phyloP scores from a whole-genome alignment of 2,329 filamentous ascomycete species.

The Camillea tinctor region DNA sequence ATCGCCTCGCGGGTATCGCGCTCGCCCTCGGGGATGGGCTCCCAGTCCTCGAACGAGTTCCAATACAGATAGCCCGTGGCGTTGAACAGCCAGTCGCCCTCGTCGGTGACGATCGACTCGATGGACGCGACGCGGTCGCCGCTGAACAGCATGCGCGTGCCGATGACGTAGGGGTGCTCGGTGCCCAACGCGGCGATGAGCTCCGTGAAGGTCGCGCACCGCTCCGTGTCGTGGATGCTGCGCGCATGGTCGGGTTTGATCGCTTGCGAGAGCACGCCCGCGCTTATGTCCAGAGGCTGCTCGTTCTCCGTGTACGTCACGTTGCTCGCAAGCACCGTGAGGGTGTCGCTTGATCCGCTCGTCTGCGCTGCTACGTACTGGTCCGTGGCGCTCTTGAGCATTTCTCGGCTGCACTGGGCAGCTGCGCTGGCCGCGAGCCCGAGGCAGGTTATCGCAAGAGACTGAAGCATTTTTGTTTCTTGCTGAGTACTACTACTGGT shows the following conservation, averaged over 20 bases:
- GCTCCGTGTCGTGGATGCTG: neutral
- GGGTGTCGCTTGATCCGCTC: neutral
- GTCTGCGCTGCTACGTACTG: neutral
- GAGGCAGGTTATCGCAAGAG: neutral
- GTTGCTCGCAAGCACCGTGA: neutral
- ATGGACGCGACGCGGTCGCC: slow-evolving; percentile 23
- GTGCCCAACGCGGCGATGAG: no score
- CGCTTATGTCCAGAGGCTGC: neutral
- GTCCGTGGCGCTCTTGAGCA: neutral
- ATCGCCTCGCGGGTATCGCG: slow-evolving; percentile 28
- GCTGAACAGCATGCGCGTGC: slow-evolving; percentile 31
- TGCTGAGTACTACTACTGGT: neutral
- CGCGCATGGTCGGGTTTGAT: neutral
- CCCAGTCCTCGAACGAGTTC: slow-evolving; percentile 30
- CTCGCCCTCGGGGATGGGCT: slow-evolving; percentile 28
- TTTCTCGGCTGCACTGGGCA: neutral
- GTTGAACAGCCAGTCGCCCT: slow-evolving; percentile 33
- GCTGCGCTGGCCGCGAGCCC: neutral
- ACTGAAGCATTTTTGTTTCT: neutral
- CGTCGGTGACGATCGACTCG: slow-evolving; percentile 32
- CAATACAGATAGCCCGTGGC: slow-evolving; percentile 29
- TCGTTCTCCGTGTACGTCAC: neutral
- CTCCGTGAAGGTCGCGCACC: neutral
- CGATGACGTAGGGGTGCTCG: slow-evolving; percentile 34
- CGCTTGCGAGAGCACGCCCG: neutral